Conservation (phyloP, 805 yeast genomes). For the Candida namnaoensis region DNA sequence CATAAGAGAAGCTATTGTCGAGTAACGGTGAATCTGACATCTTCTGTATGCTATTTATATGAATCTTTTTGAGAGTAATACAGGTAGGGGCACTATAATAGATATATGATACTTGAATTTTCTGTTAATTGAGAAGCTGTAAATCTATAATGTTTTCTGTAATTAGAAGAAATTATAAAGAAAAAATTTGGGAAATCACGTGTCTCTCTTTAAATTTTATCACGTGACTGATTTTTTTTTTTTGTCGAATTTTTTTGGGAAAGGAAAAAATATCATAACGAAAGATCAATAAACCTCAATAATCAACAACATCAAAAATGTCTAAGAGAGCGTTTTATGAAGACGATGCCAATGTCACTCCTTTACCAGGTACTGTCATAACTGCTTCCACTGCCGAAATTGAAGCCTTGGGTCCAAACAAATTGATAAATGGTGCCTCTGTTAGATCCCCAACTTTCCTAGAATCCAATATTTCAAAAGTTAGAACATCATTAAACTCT, state of each 20-base stretch:
- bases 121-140: no score
- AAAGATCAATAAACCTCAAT: no score
- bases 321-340: conserved; percentile 36
- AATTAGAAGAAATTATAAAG: no score
- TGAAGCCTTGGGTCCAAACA: conserved; percentile 35
- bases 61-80: no score
- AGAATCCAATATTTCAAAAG: conserved; percentile 36
- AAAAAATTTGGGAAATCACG: no score
- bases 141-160: no score
- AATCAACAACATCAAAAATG: background rate
- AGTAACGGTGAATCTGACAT: no score
- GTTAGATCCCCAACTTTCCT: conserved; percentile 42
- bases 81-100: no score
- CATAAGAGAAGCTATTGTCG: no score
- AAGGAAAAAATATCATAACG: background rate
- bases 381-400: conserved; percentile 34
- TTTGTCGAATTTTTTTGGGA: conserved; percentile 10
- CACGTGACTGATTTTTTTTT: conserved; percentile 12
- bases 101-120: no score
- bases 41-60: no score
- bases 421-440: conserved; percentile 45
- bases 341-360: conserved; percentile 35
- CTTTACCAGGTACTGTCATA: conserved; percentile 41
- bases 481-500: conserved; percentile 32
- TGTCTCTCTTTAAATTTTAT: no score